Conservation (phyloP, 805 yeast genomes). For the Pichia nakasei region DNA sequence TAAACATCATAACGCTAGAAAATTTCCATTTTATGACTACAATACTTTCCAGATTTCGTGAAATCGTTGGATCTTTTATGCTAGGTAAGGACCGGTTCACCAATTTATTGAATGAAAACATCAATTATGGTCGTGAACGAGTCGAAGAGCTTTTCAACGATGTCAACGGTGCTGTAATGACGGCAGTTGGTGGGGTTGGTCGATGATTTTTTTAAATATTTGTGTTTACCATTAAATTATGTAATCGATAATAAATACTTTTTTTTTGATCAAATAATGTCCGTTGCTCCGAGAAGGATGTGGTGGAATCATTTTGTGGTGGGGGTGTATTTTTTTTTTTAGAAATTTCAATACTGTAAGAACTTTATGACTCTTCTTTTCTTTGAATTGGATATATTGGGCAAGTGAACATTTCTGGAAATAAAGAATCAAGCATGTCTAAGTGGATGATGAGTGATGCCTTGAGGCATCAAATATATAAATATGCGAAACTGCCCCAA, state of each 20-base stretch:
- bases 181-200: constrained; percentile 24
- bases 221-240: too few relatives aligned
- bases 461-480: constrained; percentile 47
- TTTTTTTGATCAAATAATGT: not conserved
- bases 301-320: too few relatives aligned
- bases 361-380: too few relatives aligned
- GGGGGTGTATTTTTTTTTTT: too few relatives aligned
- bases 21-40: constrained; percentile 17
- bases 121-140: constrained; percentile 25
- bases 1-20: constrained; percentile 19
- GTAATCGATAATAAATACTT: too few relatives aligned
- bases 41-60: constrained; percentile 33
- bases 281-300: constrained; percentile 3
- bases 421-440: not conserved
- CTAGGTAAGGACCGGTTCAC: constrained; percentile 37
- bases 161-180: constrained; percentile 34
- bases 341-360: too few relatives aligned
- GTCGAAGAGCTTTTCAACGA: constrained; percentile 29
- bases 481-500: constrained; percentile 66
- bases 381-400: too few relatives aligned
- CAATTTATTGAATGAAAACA: constrained; percentile 27
- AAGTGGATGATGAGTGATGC: constrained; percentile 41
- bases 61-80: constrained; percentile 38
- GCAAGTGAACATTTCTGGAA: too few relatives aligned
- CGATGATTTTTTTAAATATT: not conserved